Evolutionary conservation across 371 early-diverging fungal genomes (phyloP).

Genomic region (Mucor sp.): DNA sequence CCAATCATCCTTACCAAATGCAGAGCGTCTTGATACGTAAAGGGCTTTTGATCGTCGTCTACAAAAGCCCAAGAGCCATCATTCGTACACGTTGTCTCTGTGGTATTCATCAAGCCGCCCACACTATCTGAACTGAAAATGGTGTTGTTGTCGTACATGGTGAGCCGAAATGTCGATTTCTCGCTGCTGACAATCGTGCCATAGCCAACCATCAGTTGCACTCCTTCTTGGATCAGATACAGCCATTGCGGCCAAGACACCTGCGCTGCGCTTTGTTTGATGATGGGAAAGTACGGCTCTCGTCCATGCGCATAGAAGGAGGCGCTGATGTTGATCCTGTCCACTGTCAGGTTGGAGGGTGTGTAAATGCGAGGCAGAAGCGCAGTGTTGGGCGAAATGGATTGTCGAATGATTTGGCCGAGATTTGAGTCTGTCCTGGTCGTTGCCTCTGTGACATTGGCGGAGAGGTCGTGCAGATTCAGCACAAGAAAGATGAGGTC

Average conservation of each 20-base stretch:
- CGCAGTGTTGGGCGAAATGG: neutral
- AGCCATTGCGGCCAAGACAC: constrained; percentile 36
- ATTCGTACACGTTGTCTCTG: neutral
- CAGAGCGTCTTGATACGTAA: neutral
- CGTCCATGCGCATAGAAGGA: constrained; percentile 7
- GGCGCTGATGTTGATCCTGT: neutral
- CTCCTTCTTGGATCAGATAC: constrained; percentile 25
- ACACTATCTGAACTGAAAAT: constrained; percentile 24
- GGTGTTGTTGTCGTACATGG: constrained; percentile 15
- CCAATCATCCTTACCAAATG: constrained; percentile 17
- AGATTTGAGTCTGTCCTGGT: constrained; percentile 1
- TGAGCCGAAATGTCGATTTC: constrained; percentile 14
- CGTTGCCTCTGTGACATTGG: neutral
- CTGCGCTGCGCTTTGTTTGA: neutral
- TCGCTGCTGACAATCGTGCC: constrained; percentile 17
- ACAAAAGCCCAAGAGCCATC: constrained; percentile 4
- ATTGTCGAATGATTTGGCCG: constrained; percentile 8
- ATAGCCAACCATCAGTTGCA: constrained; percentile 37
- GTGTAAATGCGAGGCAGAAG: constrained; percentile 15
- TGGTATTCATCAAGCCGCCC: neutral
- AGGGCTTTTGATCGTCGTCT: neutral
- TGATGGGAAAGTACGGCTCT: constrained; percentile 8
- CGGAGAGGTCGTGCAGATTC: constrained; percentile 29
- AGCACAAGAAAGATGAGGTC: constrained; percentile 30
- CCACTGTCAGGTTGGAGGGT: constrained; percentile 11